These are phyloP conservation scores for Stevia rebaudiana DNA, from an alignment of 140 eudicot species.

Conservation along the genomic window DNA sequence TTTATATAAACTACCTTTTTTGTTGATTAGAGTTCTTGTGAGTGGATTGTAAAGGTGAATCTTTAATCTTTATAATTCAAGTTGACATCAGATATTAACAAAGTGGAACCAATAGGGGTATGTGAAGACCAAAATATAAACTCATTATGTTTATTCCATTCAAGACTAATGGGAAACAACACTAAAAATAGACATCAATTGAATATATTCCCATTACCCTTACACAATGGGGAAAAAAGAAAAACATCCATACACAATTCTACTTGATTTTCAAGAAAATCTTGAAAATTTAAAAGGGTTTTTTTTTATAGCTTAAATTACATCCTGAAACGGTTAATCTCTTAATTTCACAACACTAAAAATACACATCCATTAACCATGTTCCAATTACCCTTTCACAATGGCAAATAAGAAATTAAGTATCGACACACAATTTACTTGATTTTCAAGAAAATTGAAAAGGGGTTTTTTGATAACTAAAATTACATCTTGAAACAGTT, in stretches of 20 bases:
- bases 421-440: too few relatives aligned
- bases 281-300: background rate
- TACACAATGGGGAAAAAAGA: constrained; percentile 10
- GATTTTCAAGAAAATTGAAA: too few relatives aligned
- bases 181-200: constrained; percentile 15
- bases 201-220: constrained; percentile 17
- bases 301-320: constrained; percentile 6
- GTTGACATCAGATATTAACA: constrained; percentile 36
- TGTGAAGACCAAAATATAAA: constrained; percentile 12
- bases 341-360: background rate
- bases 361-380: background rate
- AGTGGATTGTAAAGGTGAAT: constrained; percentile 35
- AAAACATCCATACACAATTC: background rate
- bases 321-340: background rate
- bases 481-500: too few relatives aligned
- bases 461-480: too few relatives aligned
- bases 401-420: too few relatives aligned
- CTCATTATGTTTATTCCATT: constrained; percentile 18
- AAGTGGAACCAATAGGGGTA: constrained; percentile 23
- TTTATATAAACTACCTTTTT: constrained; percentile 15
- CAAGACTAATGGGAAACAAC: constrained; percentile 19
- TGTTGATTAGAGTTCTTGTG: constrained; percentile 21
- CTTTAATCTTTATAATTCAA: constrained; percentile 31
- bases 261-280: constrained; percentile 2
- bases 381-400: too few relatives aligned